Conservation (phyloP, 805 yeast genomes). For the Ogataea thermomethanolica region DNA sequence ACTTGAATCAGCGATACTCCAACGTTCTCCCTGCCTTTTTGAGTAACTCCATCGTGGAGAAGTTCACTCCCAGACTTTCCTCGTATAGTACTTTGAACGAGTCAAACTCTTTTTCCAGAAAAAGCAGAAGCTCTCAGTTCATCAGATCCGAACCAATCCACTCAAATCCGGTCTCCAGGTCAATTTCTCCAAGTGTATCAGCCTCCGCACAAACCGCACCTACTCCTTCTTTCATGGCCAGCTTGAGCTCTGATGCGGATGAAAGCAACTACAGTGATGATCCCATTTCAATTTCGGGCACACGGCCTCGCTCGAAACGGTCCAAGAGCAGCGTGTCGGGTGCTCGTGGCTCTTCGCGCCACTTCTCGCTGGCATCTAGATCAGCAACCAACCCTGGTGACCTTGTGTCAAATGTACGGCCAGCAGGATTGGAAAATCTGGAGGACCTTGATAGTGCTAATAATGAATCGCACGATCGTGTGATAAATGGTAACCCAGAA, state of each 20-base stretch:
- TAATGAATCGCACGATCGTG: conserved; percentile 32
- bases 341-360: conserved; percentile 35
- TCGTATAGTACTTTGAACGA: conserved; percentile 8
- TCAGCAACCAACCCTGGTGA: conserved; percentile 78
- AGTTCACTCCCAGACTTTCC: conserved; percentile 7
- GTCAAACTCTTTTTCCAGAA: conserved; percentile 3
- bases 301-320: not conserved
- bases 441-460: conserved; percentile 10
- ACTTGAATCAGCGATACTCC: conserved; percentile 49
- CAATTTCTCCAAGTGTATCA: conserved; percentile 2
- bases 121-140: conserved; percentile 4
- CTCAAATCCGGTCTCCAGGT: conserved; percentile 3
- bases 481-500: conserved; percentile 58
- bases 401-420: conserved; percentile 74
- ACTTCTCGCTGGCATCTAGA: conserved; percentile 52
- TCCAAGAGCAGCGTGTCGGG: not conserved
- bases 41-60: conserved; percentile 38
- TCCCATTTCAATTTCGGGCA: conserved; percentile 2
- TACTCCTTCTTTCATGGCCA: conserved; percentile 4
- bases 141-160: conserved; percentile 2
- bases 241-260: conserved; percentile 24
- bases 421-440: conserved; percentile 28
- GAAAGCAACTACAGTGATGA: conserved; percentile 22
- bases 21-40: conserved; percentile 62
- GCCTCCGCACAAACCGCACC: conserved; percentile 6